Conservation (phyloP, 257 asterid genomes). For the Primulina tabacum region DNA sequence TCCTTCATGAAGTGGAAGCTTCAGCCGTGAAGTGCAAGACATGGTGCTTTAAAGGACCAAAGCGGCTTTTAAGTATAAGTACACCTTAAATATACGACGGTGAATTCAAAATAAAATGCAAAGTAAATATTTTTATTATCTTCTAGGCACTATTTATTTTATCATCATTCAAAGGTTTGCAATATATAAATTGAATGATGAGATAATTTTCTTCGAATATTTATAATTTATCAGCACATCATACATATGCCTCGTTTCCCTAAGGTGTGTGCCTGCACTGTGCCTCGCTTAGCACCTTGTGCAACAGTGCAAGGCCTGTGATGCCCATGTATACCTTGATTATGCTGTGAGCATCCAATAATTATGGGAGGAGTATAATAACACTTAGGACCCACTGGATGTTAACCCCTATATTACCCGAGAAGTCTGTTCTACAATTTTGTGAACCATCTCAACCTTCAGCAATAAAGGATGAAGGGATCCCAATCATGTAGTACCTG, state of each 20-base stretch:
- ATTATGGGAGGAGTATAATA: too few relatives aligned
- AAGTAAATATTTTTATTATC: neutral
- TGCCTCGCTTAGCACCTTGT: neutral
- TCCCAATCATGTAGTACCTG: conserved; percentile 49
- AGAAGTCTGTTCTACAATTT: too few relatives aligned
- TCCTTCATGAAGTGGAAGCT: neutral
- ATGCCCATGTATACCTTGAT: too few relatives aligned
- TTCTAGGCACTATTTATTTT: too few relatives aligned
- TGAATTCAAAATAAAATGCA: neutral
- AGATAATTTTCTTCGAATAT: neutral
- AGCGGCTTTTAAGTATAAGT: neutral
- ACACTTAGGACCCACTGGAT: too few relatives aligned
- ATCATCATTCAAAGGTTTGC: neutral
- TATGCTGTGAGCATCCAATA: too few relatives aligned
- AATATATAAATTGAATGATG: neutral
- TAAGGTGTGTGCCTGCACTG: neutral
- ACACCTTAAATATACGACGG: neutral
- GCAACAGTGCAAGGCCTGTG: too few relatives aligned
- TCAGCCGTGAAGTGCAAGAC: neutral
- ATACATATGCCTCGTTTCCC: neutral
- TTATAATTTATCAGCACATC: neutral
- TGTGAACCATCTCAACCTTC: too few relatives aligned
- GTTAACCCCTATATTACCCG: too few relatives aligned
- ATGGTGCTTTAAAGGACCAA: too few relatives aligned
- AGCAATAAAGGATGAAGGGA: too few relatives aligned